Evolutionary conservation across 2,329 filamentous ascomycete genomes (phyloP).

Genomic region (Sporothrix mexicana): DNA sequence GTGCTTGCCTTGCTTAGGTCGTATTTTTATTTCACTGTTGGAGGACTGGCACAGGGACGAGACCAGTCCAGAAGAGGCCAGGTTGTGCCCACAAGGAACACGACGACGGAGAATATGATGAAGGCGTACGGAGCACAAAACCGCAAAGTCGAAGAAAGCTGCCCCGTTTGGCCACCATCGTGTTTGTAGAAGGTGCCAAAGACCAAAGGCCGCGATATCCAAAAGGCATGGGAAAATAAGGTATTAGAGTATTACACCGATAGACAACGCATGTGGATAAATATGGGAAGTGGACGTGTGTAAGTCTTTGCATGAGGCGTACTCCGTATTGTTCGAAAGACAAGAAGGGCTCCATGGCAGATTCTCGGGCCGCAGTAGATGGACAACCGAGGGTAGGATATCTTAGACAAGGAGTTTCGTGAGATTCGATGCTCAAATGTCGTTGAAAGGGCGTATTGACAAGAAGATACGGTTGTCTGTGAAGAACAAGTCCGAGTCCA

Average conservation of each 20-base stretch:
- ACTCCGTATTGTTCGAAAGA: too few species aligned
- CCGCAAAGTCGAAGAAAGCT: not conserved
- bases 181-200: slow-evolving; percentile 10
- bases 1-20: not conserved
- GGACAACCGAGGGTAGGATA: not conserved
- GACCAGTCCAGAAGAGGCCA: slow-evolving; percentile 18
- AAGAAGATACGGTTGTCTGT: not conserved
- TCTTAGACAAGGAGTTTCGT: not conserved
- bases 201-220: not conserved
- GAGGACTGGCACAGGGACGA: not conserved
- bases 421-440: not conserved
- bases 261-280: not conserved
- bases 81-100: not conserved
- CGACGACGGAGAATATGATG: slow-evolving; percentile 7
- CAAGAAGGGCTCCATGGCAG: not conserved
- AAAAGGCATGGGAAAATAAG: not conserved
- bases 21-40: not conserved
- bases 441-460: not conserved
- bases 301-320: not conserved
- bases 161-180: not conserved
- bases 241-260: not conserved
- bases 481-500: not conserved
- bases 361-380: slow-evolving; percentile 3
- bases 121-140: not conserved
- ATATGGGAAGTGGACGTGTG: not conserved